Conservation (phyloP, 805 yeast species). For the Teunomyces gatunensis region DNA sequence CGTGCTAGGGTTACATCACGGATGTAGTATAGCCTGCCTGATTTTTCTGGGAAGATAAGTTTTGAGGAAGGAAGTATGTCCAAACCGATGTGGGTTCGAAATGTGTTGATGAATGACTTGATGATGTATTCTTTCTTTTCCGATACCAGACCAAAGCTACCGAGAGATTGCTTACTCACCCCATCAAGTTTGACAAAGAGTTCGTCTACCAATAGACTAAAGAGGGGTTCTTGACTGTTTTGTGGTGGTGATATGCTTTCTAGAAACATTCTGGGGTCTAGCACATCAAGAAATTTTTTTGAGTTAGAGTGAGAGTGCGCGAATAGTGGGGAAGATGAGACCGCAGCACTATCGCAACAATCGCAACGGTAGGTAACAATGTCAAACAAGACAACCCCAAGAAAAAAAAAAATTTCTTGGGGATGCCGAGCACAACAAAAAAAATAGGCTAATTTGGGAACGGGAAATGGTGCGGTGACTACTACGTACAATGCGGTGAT, state of each 20-base stretch:
- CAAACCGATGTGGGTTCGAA: slow-evolving; percentile 35
- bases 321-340: background rate
- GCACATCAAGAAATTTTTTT: no score
- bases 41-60: slow-evolving; percentile 62
- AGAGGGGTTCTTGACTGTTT: slow-evolving; percentile 41
- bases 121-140: slow-evolving; percentile 27
- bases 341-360: background rate
- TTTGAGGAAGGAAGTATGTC: slow-evolving; percentile 67
- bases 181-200: slow-evolving; percentile 41
- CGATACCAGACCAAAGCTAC: slow-evolving; percentile 20
- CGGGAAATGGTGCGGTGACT: background rate
- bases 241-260: slow-evolving; percentile 19
- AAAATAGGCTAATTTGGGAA: background rate
- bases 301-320: background rate
- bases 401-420: background rate
- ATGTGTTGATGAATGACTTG: slow-evolving; percentile 27
- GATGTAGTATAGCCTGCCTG: slow-evolving; percentile 57
- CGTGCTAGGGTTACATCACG: slow-evolving; percentile 62
- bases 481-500: no score
- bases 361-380: background rate
- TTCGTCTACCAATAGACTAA: slow-evolving; percentile 37
- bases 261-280: background rate
- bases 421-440: background rate
- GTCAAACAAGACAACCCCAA: background rate
- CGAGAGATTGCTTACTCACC: slow-evolving; percentile 25